Evolutionary conservation across 2,329 filamentous ascomycete genomes (phyloP).

Genomic region (Tolypocladium album): DNA sequence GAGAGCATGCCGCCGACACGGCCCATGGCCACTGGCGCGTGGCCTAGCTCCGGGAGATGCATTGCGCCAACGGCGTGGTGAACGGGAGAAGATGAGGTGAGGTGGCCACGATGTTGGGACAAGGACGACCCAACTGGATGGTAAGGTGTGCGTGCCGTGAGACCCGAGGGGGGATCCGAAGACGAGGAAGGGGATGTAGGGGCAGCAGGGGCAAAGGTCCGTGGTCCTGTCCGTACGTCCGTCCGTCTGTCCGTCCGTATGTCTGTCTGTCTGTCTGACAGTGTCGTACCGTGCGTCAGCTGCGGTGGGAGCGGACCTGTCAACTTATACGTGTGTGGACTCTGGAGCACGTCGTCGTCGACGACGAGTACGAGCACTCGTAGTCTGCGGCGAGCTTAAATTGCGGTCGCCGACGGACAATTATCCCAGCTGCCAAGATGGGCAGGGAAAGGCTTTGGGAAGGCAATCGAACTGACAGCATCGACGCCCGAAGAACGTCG

Average conservation of each 20-base stretch:
- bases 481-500: not conserved
- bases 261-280: not conserved
- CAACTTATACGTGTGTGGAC: not conserved
- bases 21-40: not conserved
- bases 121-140: not conserved
- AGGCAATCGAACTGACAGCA: too few species aligned
- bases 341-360: not conserved
- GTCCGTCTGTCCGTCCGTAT: not conserved
- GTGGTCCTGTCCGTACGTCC: not conserved
- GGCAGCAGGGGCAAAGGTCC: not conserved
- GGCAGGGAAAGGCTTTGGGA: not conserved
- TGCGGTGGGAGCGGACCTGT: not conserved
- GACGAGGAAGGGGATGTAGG: not conserved
- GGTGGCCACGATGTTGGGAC: not conserved
- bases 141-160: not conserved
- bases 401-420: not conserved
- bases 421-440: not conserved
- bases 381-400: not conserved
- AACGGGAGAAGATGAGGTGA: not conserved
- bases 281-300: not conserved
- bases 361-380: too few species aligned
- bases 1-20: conserved; percentile 1
- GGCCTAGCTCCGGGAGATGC: not conserved
- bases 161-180: not conserved
- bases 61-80: not conserved